phyloP scores from a whole-genome alignment of 768 basidiomycete genomes.

The Pleurotus ostreatus region DNA sequence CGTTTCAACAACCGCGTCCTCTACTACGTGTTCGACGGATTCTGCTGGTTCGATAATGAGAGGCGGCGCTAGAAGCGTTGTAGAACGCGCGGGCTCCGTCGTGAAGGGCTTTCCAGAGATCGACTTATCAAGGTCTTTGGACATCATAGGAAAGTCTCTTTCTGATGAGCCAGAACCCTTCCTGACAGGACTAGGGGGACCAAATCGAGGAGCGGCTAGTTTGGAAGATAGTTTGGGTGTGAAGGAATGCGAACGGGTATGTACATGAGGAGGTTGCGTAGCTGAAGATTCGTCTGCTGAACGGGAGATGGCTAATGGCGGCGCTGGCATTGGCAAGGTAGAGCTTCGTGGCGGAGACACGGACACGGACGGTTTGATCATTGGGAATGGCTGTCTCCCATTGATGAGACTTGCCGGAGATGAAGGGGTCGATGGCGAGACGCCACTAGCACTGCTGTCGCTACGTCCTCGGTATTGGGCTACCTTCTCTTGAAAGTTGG shows the following conservation, averaged over 20 bases:
- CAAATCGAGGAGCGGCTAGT: slow-evolving; percentile 50
- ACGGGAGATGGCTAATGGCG: slow-evolving; percentile 45
- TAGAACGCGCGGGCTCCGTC: slow-evolving; percentile 14
- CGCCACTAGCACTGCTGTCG: slow-evolving; percentile 48
- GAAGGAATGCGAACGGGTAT: slow-evolving; percentile 65
- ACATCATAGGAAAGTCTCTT: slow-evolving; percentile 24
- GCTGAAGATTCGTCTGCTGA: slow-evolving; percentile 30
- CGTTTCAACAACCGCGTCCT: slow-evolving; percentile 24
- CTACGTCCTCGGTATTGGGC: slow-evolving; percentile 63
- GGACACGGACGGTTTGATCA: slow-evolving; percentile 26
- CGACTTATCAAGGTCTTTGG: slow-evolving; percentile 11
- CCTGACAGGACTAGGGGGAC: slow-evolving; percentile 52
- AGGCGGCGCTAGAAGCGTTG: slow-evolving; percentile 47
- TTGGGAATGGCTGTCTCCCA: slow-evolving; percentile 41
- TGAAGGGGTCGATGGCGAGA: slow-evolving; percentile 31
- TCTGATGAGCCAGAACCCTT: slow-evolving; percentile 47
- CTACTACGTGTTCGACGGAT: slow-evolving; percentile 16
- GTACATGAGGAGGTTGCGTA: slow-evolving; percentile 37
- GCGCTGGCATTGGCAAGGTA: slow-evolving; percentile 29
- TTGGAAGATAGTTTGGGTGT: slow-evolving; percentile 71
- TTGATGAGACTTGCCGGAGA: slow-evolving; percentile 27
- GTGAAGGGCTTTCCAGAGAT: not conserved
- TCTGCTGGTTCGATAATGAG: slow-evolving; percentile 37
- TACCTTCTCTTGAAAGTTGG: slow-evolving; percentile 58
- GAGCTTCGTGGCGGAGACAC: slow-evolving; percentile 30